Evolutionary conservation across 169 alveolate genomes (phyloP), one percentile per base, ranked within the genome.

Genomic region (Plasmodium malariae): DNA sequence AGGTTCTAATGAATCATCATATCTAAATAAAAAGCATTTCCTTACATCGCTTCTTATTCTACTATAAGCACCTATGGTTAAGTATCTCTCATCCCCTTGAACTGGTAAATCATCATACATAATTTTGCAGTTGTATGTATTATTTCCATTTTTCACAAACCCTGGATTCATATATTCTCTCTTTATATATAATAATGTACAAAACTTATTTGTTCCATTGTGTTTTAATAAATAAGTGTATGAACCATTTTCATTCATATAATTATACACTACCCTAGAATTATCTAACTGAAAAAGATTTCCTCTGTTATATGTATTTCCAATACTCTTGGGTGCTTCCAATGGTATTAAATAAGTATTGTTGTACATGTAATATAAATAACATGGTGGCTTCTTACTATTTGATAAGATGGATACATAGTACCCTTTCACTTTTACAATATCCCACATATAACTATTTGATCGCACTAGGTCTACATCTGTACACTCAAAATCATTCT

Each of bases 161-260:
- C 89, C 89, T 7, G 89, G 78, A 78, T 78, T 78, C 71, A 65
- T 48, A 14, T 78, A 6, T 0, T 62, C 78, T 63, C 34, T 78
- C 24, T 78, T 78, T 43, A 78, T 43, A 43, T 78, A 78, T 69
- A 78, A 62, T 14, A 78, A 55, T 0, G 89, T 49, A 24, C 89
- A 78, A 26, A 34, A n/a, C 21, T 78, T 78, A 5, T 36, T 78
- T 2, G 78, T 36, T 0, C 89, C 89, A 1, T 0, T 43, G 55
- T 78, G 76, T 0, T 34, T 26, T 17, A 78, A 45, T 24, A 78
- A n/a, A 37, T 78, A 78, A 11, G 76, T 30, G 54, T 78, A 78
- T 1, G 60, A 14, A 11, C 21, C 37, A 12, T 45, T 60, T 55
- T 65, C 89, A 63, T 45, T 65, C 7, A 19, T n/a, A 24, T 62